Base-by-base conservation (phyloP, 495 filamentous ascomycete species). In the Penicillium roqueforti region DNA sequence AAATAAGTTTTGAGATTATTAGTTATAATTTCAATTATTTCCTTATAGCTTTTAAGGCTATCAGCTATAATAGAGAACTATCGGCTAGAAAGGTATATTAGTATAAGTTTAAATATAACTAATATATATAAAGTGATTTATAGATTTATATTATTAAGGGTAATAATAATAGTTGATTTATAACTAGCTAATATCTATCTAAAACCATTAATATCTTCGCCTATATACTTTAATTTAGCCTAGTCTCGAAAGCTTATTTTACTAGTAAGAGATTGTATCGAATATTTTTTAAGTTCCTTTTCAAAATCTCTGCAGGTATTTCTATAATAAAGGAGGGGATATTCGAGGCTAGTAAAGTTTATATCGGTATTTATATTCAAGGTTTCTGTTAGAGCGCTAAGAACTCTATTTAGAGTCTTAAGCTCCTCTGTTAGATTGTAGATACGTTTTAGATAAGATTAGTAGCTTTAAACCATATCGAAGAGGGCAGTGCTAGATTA, bases 361-460 rank as follows among this genome's bases (percentile, higher is more conserved):
- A 42, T 29, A 25, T 56, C 62, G 45, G 38, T 41, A 39, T 25
- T 59, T 5, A 55, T 23, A 3, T 53, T 45, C 3, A 67, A 62
- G n/a, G 56, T 59, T 10, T 75, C 63, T 26, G 32, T 47, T 42
- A 79, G 69, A 23, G 66, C 48, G 8, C 19, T 31, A 20, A 79
- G 60, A 34, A 73, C 70, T n/a, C n/a, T 67, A 53, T 47, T 65
- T 6, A 78, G 55, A 32, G 68, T 66, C 43, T 73, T 59, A 9
- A 76, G 60, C 56, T 78, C 75, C 14, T 66, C 61, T 45, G 62
- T 47, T 39, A 80, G 70, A 19, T 77, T 69, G 40, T 71, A 68
- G 23, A 76, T 67, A 29, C 54, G 61, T 42, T 65, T 70, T 42
- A 65, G 62, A 49, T 71, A 67, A 28, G 57, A 68, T 28, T 61